These are phyloP conservation scores for Trichoderma sp. DNA, from an alignment of 2,329 filamentous ascomycete genomes.

Conservation along the genomic window DNA sequence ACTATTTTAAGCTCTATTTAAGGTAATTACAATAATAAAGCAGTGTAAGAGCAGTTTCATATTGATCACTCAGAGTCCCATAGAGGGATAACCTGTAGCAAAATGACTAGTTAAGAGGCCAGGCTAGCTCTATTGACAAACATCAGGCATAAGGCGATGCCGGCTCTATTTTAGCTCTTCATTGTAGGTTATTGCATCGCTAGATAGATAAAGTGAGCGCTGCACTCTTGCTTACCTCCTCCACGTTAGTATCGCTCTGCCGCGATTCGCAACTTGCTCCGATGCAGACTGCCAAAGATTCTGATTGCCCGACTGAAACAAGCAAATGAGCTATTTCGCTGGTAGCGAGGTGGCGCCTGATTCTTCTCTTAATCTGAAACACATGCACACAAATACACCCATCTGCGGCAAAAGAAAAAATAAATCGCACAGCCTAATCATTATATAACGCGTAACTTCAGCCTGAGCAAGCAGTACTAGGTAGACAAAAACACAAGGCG, in stretches of 20 bases:
- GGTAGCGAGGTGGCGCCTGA: neutral
- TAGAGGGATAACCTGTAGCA: neutral
- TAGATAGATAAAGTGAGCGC: neutral
- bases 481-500: neutral
- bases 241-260: neutral
- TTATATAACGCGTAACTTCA: neutral
- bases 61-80: no score
- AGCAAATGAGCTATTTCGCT: neutral
- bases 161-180: neutral
- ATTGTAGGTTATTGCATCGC: neutral
- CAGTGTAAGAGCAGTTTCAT: neutral
- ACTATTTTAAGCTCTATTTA: neutral
- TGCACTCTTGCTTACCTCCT: neutral
- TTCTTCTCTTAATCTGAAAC: neutral
- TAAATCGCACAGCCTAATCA: neutral
- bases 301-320: neutral
- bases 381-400: no score
- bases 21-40: neutral
- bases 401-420: no score
- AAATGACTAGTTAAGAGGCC: neutral
- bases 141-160: neutral
- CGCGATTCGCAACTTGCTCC: neutral
- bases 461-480: neutral
- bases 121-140: neutral
- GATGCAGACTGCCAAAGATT: neutral